These are phyloP conservation scores for Xylaria flabelliformis DNA, from an alignment of 495 filamentous ascomycete species.

Conservation along the genomic window DNA sequence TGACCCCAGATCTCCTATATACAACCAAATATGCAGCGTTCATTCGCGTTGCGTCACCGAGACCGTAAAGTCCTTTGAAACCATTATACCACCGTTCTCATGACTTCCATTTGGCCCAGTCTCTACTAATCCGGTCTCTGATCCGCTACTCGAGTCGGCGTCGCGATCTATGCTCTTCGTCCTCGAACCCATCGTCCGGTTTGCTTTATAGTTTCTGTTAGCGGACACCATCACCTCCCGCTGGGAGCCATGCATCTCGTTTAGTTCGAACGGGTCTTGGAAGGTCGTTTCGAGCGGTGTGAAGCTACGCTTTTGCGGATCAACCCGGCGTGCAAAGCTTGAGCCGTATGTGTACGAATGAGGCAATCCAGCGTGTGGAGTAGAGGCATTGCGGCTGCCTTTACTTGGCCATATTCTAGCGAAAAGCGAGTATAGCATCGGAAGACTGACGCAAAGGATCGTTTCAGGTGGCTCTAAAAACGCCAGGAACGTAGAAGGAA, in stretches of 20 bases:
- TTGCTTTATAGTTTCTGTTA: not conserved
- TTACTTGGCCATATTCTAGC: slow-evolving; percentile 1
- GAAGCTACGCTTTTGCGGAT: slow-evolving; percentile 17
- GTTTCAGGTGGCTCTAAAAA: slow-evolving; percentile 20
- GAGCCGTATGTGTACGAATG: slow-evolving; percentile 15
- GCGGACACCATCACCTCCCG: slow-evolving; percentile 21
- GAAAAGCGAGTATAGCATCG: slow-evolving; percentile 24
- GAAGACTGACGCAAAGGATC: slow-evolving; percentile 25
- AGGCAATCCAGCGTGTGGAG: not conserved
- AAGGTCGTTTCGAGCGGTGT: slow-evolving; percentile 10
- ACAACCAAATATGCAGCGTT: not conserved
- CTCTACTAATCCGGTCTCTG: slow-evolving; percentile 16
- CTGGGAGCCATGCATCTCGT: slow-evolving; percentile 13
- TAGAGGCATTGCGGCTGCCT: slow-evolving; percentile 2
- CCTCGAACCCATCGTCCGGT: not conserved
- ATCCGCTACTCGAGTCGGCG: slow-evolving; percentile 18
- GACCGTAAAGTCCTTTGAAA: slow-evolving; percentile 25
- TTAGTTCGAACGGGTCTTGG: slow-evolving; percentile 26
- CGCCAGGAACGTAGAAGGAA: slow-evolving; percentile 21
- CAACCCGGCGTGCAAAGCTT: slow-evolving; percentile 12
- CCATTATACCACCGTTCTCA: slow-evolving; percentile 17
- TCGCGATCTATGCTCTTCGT: slow-evolving; percentile 11
- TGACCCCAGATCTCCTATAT: not conserved
- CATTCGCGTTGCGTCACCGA: slow-evolving; percentile 25
- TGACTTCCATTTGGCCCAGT: not conserved